Evolutionary conservation across 805 yeast genomes (phyloP).

Genomic region (Brettanomyces custersianus): DNA sequence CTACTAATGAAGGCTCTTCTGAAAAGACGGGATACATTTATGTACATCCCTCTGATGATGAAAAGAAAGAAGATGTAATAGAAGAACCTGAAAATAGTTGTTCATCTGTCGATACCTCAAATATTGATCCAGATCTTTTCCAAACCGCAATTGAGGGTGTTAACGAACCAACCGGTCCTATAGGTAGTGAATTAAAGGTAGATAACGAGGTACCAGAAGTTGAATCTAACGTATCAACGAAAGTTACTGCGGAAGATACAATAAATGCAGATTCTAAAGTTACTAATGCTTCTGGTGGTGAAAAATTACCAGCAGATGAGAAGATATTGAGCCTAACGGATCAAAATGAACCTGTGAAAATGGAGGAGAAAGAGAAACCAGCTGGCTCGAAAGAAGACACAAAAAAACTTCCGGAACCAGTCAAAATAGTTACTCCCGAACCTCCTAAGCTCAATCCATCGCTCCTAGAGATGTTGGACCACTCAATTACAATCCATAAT

Average conservation of each 20-base stretch:
- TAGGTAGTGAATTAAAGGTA: neutral
- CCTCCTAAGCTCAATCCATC: slow-evolving; percentile 19
- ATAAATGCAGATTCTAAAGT: neutral
- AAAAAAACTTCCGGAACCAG: slow-evolving; percentile 6
- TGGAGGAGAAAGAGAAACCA: slow-evolving; percentile 4
- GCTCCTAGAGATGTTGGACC: slow-evolving; percentile 12
- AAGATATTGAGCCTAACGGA: neutral
- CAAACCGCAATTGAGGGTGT: slow-evolving; percentile 8
- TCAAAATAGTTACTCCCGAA: slow-evolving; percentile 15
- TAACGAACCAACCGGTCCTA: neutral
- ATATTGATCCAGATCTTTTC: slow-evolving; percentile 5
- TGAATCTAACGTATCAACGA: neutral
- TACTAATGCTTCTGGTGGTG: neutral
- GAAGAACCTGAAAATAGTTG: neutral
- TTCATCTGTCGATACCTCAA: neutral
- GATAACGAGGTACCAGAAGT: neutral
- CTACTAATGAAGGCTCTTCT: neutral
- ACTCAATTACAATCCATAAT: slow-evolving; percentile 15
- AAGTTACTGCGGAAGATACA: neutral
- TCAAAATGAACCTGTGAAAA: neutral
- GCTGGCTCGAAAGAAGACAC: too few relatives aligned
- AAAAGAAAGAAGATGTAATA: slow-evolving; percentile 1
- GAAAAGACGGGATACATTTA: slow-evolving; percentile 3
- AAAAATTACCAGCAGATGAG: neutral
- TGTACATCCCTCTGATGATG: slow-evolving; percentile 1